A percentile compares a stretch with the other conserved stretches of the same genome.
phyloP scores from a whole-genome alignment of 192 early-diverging fungal species.

The Coemansia sp. region DNA sequence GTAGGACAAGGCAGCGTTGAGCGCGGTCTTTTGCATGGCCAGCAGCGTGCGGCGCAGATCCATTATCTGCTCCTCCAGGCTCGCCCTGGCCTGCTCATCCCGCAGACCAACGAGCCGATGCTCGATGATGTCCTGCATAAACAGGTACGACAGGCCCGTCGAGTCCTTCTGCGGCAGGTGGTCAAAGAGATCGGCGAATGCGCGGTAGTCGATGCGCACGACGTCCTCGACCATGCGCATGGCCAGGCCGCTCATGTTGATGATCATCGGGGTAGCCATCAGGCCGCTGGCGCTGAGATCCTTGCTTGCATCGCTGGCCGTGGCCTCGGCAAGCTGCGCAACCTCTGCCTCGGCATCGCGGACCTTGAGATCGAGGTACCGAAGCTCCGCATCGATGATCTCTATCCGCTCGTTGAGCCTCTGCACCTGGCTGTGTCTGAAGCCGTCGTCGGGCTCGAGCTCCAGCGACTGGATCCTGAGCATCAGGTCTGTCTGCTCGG shows the following conservation, averaged over 20 bases:
- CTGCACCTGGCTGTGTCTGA: conserved; percentile 12
- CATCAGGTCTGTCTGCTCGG: conserved; percentile 44
- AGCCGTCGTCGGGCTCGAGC: conserved; percentile 17
- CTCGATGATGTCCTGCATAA: conserved; percentile 50
- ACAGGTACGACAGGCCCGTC: conserved; percentile 33
- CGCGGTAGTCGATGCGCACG: conserved; percentile 45
- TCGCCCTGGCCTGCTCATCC: conserved; percentile 25
- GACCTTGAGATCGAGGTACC: conserved; percentile 49
- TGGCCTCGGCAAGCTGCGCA: conserved; percentile 39
- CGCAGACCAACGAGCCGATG: conserved; percentile 30
- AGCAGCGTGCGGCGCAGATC: conserved; percentile 50
- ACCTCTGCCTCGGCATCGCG: conserved; percentile 48
- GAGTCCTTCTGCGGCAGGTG: conserved; percentile 24
- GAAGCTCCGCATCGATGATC: conserved; percentile 51
- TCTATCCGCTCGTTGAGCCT: conserved; percentile 36
- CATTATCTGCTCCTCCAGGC: conserved; percentile 39
- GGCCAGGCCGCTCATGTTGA: conserved; percentile 51
- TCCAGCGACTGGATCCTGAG: conserved; percentile 27
- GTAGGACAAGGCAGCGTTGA: conserved; percentile 44
- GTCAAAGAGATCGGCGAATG: conserved; percentile 38
- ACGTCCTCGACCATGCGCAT: conserved; percentile 55
- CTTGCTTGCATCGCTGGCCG: conserved; percentile 1
- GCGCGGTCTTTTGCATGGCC: conserved; percentile 49
- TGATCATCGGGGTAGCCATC: conserved; percentile 19
- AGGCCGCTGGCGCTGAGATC: conserved; percentile 17